phyloP scores from a whole-genome alignment of 495 filamentous ascomycete species.

The Daldinia grandis region DNA sequence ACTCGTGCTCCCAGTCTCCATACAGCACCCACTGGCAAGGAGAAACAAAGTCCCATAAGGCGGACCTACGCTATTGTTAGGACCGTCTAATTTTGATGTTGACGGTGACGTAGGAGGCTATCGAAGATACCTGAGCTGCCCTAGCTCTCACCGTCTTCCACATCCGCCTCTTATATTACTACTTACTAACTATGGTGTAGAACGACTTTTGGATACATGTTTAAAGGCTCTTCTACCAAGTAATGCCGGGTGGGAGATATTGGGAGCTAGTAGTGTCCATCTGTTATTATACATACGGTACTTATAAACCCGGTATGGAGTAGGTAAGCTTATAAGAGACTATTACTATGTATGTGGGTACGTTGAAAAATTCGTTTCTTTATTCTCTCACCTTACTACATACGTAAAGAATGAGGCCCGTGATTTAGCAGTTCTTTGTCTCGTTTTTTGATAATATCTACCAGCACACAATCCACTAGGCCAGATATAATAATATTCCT shows the following conservation, averaged over 20 bases:
- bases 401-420: background rate
- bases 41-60: constrained; percentile 25
- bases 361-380: background rate
- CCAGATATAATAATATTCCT: background rate
- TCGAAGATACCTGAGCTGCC: constrained; percentile 4
- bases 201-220: background rate
- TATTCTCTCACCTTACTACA: background rate
- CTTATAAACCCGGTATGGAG: no score
- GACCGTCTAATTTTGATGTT: background rate
- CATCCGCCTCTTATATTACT: background rate
- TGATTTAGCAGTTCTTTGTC: background rate
- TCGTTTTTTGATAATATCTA: background rate
- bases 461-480: background rate
- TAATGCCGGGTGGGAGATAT: background rate
- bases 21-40: constrained; percentile 17
- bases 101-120: constrained; percentile 27
- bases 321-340: background rate
- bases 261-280: no score
- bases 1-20: constrained; percentile 20
- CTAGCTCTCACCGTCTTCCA: background rate
- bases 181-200: background rate
- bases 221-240: background rate
- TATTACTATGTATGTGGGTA: background rate
- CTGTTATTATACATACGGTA: no score
- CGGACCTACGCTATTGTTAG: background rate